Evolutionary conservation across 2,329 filamentous ascomycete species (phyloP), one percentile per base, ranked within the genome.

Genomic region (Kalmusia sp.): DNA sequence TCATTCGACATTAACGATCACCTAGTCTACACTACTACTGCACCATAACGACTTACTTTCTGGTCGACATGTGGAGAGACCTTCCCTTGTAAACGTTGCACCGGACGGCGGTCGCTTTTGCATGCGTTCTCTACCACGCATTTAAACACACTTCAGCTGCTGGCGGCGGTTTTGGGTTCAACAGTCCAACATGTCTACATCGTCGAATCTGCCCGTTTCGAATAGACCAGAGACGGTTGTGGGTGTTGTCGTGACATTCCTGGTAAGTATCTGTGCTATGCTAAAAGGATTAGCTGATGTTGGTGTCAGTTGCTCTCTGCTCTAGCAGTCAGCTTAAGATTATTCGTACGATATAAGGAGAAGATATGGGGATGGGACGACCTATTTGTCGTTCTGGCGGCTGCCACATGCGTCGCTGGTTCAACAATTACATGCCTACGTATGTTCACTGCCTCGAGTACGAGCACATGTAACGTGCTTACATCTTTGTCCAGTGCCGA

Each of bases 301-400:
- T 5, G 5, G 30, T 19, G 4, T 8, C n/a, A 47, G 44, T 37
- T 22, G 14, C 2, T 47, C 33, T 37, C 28, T 22, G 24, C 31
- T 6, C 2, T 37, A n/a, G 67, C 67, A 14, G 58, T 71, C 14
- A 49, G 55, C 28, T 51, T 75, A 28, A 65, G 73, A 35, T 27
- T 75, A 48, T 70, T 60, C 59, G 62, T 65, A 15, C 69, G 73
- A 5, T 51, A 61, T 19, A 66, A 58, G 30, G 63, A 65, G n/a
- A 59, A 52, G 14, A 51, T 70, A 12, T 69, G 65, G 61, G 68
- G 73, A n/a, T 73, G 66, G 66, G 73, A 75, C 45, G 73, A 75
- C 51, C 27, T 64, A 2, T 70, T 73, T 9, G 66, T 75, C 14
- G 44, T 69, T 14, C 53, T 74, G 6, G 68, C 72, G 8, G 58